These are phyloP conservation scores for Inga oerstediana DNA, from an alignment of 306 rosid species.

Conservation along the genomic window DNA sequence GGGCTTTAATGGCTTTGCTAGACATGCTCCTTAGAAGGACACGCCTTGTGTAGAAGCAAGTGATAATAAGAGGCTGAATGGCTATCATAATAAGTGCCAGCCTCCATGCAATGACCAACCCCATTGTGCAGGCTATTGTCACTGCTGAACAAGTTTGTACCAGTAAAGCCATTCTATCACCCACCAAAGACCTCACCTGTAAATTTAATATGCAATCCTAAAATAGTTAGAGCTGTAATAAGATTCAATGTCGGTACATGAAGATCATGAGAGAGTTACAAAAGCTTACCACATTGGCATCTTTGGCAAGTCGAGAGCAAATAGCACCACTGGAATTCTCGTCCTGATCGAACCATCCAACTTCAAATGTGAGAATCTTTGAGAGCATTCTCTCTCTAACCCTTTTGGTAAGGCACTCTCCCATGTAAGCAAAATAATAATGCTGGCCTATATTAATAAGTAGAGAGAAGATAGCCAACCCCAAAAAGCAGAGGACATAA, in stretches of 20 bases:
- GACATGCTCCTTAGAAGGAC: slow-evolving; percentile 47
- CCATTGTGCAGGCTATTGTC: slow-evolving; percentile 50
- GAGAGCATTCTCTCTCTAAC: slow-evolving; percentile 49
- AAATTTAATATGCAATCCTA: not conserved
- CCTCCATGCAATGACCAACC: slow-evolving; percentile 54
- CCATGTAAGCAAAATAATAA: slow-evolving; percentile 49
- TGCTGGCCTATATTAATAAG: slow-evolving; percentile 46
- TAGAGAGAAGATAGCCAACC: slow-evolving; percentile 31
- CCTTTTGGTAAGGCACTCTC: slow-evolving; percentile 51
- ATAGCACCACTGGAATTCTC: slow-evolving; percentile 50
- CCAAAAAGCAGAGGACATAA: slow-evolving; percentile 27
- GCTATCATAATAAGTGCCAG: slow-evolving; percentile 48
- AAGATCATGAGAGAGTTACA: not conserved
- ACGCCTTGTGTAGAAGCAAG: slow-evolving; percentile 40
- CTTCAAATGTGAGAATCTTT: slow-evolving; percentile 56
- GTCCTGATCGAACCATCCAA: slow-evolving; percentile 53
- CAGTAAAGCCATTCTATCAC: slow-evolving; percentile 50
- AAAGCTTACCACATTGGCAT: slow-evolving; percentile 47
- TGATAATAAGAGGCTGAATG: slow-evolving; percentile 48
- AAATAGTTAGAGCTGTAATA: not conserved
- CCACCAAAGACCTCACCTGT: slow-evolving; percentile 65
- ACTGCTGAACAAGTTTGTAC: slow-evolving; percentile 51
- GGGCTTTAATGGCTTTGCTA: slow-evolving; percentile 39
- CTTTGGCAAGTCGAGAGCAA: slow-evolving; percentile 58
- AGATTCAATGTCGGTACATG: not conserved